Percentiles rank a stretch among this genome's conserved stretches.
Evolutionary conservation across 2,329 filamentous ascomycete genomes (phyloP).

Genomic region (Diaporthe nobilis): DNA sequence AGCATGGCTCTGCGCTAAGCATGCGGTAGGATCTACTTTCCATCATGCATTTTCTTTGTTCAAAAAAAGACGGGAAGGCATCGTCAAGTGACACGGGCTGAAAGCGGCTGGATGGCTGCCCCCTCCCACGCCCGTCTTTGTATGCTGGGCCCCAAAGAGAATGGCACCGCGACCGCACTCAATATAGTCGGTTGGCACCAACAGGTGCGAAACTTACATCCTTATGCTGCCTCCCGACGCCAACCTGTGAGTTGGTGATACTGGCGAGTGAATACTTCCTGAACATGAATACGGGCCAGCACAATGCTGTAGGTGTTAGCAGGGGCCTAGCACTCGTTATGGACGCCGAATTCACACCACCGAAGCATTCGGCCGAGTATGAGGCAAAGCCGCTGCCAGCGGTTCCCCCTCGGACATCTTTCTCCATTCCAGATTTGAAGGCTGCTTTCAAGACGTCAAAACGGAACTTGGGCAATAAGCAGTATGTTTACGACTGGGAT

Average conservation of each 20-base stretch:
- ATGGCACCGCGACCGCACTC: background rate
- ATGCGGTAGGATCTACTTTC: background rate
- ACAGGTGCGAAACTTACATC: background rate
- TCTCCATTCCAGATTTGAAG: slow-evolving; percentile 21
- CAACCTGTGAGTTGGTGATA: background rate
- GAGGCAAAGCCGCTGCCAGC: slow-evolving; percentile 38
- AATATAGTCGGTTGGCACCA: slow-evolving; percentile 26
- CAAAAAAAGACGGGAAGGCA: background rate
- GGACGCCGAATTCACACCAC: slow-evolving; percentile 10
- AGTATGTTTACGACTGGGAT: slow-evolving; percentile 36
- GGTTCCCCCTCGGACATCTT: slow-evolving; percentile 31
- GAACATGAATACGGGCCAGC: slow-evolving; percentile 14
- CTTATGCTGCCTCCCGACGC: background rate
- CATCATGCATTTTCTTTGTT: slow-evolving; percentile 15
- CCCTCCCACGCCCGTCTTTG: slow-evolving; percentile 17
- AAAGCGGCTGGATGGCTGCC: slow-evolving; percentile 31
- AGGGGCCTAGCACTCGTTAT: background rate
- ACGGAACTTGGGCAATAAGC: background rate
- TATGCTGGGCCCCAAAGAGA: slow-evolving; percentile 24
- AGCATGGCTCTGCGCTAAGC: slow-evolving; percentile 6
- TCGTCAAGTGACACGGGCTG: slow-evolving; percentile 37
- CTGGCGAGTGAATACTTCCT: background rate
- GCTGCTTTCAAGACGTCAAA: background rate
- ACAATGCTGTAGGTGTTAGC: background rate
- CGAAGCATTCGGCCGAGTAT: slow-evolving; percentile 32